A percentile compares a stretch with the other conserved stretches of the same genome.
These are phyloP conservation scores for Camelina sativa DNA, from an alignment of 345 rosid genomes.

Conservation along the genomic window DNA sequence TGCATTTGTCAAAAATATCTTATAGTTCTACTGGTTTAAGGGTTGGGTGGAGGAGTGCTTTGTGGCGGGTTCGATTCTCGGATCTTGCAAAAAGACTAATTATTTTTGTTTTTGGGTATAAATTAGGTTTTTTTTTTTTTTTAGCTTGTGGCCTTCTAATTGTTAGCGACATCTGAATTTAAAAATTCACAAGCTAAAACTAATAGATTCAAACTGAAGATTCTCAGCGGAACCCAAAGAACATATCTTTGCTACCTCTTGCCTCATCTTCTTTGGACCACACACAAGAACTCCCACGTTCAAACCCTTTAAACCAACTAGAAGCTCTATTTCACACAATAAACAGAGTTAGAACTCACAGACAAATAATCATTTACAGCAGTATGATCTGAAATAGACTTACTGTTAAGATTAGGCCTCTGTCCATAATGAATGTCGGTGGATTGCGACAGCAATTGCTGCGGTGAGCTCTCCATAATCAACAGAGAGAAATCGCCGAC, in stretches of 20 bases:
- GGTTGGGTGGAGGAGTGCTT: too few species aligned
- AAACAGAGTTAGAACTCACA: not conserved
- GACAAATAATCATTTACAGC: slow-evolving; percentile 4
- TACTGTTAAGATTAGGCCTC: slow-evolving; percentile 77
- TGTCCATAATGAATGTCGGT: slow-evolving; percentile 63
- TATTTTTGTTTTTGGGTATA: too few species aligned
- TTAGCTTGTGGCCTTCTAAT: too few species aligned
- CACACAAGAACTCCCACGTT: slow-evolving; percentile 73
- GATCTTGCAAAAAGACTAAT: too few species aligned
- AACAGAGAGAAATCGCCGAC: slow-evolving; percentile 39
- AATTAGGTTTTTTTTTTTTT: too few species aligned
- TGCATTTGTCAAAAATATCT: too few species aligned
- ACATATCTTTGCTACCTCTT: slow-evolving; percentile 66
- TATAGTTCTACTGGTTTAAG: too few species aligned
- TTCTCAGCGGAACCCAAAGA: slow-evolving; percentile 58
- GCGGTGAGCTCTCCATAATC: slow-evolving; percentile 71
- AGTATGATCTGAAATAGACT: slow-evolving; percentile 31
- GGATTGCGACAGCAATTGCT: slow-evolving; percentile 51
- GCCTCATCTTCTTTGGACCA: slow-evolving; percentile 78
- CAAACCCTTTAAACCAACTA: slow-evolving; percentile 52
- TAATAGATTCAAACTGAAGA: slow-evolving; percentile 72
- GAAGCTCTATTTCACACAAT: slow-evolving; percentile 50
- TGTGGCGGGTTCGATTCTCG: too few species aligned
- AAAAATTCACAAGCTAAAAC: slow-evolving; percentile 70
- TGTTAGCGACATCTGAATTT: too few species aligned